Base-by-base conservation (phyloP, 495 filamentous ascomycete genomes). In the Halenospora varia region DNA sequence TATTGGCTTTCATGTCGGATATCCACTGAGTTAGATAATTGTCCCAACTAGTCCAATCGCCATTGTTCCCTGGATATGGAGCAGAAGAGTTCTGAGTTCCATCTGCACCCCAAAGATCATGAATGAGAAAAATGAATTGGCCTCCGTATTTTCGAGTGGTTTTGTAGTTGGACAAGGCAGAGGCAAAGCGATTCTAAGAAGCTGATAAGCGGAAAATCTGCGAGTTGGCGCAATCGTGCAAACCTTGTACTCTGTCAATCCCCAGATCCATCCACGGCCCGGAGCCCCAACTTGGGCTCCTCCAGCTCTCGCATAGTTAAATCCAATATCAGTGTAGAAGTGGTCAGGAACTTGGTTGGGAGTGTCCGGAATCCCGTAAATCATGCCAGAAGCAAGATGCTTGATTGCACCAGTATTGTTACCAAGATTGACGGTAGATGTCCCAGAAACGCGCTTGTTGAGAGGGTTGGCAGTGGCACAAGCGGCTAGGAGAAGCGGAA, bases 101-200 rank as follows among this genome's bases (percentile, higher is more conserved):
- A 48, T 62, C 74, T 0, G 71, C 65, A 13, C 75, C 75, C 71
- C 73, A 77, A 1, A 78, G 52, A 59, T 76, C 75, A 48, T 75
- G 71, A 1, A 65, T 65, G 1, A 78, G 62, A 10, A 78, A 49
- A 26, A 74, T 71, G 46, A 75, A 78, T 15, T 57, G 56, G 10
- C 63, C 75, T 25, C 64, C 66, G 46, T 71, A 68, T 44, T 69
- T 62, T 23, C 71, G 71, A 2, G 64, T 53, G 3, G 68, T 72
- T 10, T 63, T 50, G 46, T 73, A 78, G 55, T 78, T 74, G 24
- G 66, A 73, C 10, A 74, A 53, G 0, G 70, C 66, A 3, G 71
- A 74, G 18, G 68, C 45, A 29, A 78, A 67, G 11, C 75, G 73
- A 2, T 57, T 62, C 53, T 68, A 42, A 13, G 29, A 35, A 35